phyloP scores from a whole-genome alignment of 2,329 filamentous ascomycete species.

The Ceratocystis colombiana region DNA sequence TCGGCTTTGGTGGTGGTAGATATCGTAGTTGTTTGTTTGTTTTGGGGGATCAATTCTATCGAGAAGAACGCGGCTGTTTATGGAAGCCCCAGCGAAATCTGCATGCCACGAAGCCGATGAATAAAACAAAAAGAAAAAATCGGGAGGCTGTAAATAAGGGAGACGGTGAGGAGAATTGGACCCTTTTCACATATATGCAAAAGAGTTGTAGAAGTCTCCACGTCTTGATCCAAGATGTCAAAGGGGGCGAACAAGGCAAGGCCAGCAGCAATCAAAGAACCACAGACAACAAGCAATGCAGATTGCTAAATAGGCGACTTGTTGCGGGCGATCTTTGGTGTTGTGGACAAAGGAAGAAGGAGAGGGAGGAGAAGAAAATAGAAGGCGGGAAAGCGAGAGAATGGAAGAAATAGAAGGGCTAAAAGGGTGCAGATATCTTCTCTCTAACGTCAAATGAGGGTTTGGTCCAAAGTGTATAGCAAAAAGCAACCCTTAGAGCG shows the following conservation, averaged over 20 bases:
- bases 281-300: neutral
- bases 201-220: neutral
- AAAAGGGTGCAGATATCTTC: neutral
- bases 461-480: neutral
- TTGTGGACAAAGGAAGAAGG: neutral
- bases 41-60: neutral
- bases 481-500: neutral
- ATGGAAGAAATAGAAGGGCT: neutral
- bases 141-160: neutral
- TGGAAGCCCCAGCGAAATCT: neutral
- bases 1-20: neutral
- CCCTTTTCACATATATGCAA: neutral
- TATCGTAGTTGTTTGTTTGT: neutral
- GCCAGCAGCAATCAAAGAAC: neutral
- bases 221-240: neutral
- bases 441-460: neutral
- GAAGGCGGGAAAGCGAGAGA: neutral
- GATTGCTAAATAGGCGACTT: neutral
- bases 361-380: neutral
- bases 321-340: neutral
- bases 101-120: neutral
- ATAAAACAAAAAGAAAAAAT: neutral
- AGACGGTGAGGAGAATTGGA: neutral
- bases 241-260: neutral
- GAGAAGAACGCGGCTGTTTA: neutral